These are phyloP conservation scores for Vigna reflexopilosa DNA, from an alignment of 306 rosid species.

Conservation along the genomic window DNA sequence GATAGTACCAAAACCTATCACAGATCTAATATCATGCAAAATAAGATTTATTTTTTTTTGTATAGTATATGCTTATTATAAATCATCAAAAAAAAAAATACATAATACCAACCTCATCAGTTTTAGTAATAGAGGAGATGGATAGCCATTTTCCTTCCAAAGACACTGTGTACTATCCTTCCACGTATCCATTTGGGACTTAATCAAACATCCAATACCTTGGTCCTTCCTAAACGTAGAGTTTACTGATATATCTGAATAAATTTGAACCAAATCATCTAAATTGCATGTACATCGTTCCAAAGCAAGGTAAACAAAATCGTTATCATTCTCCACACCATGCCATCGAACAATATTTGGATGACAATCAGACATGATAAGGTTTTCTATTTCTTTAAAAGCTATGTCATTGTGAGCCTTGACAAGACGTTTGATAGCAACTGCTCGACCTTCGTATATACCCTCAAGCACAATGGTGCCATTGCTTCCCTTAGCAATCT, in stretches of 20 bases:
- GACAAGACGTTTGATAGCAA: conserved; percentile 92
- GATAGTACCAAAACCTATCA: neutral
- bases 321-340: conserved; percentile 80
- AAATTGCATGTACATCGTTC: conserved; percentile 83
- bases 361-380: conserved; percentile 79
- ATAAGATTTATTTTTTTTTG: neutral
- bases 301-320: conserved; percentile 81
- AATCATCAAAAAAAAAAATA: conserved; percentile 22
- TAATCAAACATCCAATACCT: conserved; percentile 39
- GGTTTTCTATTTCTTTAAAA: conserved; percentile 76
- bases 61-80: neutral
- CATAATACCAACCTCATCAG: conserved; percentile 74
- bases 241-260: conserved; percentile 44
- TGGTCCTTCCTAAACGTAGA: conserved; percentile 38
- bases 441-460: conserved; percentile 71
- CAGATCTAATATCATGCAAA: neutral
- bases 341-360: conserved; percentile 88
- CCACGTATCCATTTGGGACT: conserved; percentile 46
- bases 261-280: conserved; percentile 62
- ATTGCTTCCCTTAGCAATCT: conserved; percentile 91
- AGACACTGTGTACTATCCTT: conserved; percentile 49
- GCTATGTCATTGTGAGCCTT: conserved; percentile 78
- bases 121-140: conserved; percentile 64
- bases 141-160: conserved; percentile 65
- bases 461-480: conserved; percentile 87